Evolutionary conservation across 345 rosid species (phyloP).

Genomic region (Ceriops tagal): DNA sequence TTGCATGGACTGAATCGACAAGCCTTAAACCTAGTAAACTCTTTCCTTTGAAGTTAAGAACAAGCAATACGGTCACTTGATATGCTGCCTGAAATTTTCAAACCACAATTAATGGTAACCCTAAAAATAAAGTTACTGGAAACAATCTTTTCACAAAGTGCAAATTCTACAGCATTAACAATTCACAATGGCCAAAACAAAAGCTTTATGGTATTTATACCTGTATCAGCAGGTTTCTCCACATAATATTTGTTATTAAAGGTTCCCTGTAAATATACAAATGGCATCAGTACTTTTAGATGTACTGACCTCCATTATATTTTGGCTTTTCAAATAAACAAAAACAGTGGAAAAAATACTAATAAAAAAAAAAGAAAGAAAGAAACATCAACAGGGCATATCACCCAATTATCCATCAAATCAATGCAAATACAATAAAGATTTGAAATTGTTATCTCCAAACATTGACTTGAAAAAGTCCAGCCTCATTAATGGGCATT

Average conservation of each 20-base stretch:
- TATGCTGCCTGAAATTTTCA: constrained; percentile 27
- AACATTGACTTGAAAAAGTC: too few relatives aligned
- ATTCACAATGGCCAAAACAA: neutral
- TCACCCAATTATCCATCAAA: too few relatives aligned
- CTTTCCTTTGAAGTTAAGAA: constrained; percentile 29
- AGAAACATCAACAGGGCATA: too few relatives aligned
- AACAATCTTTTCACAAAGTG: neutral
- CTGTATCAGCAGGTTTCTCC: constrained; percentile 37
- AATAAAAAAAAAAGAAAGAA: too few relatives aligned
- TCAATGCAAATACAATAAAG: too few relatives aligned
- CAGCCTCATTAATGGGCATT: too few relatives aligned
- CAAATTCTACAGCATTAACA: neutral
- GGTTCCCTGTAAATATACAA: constrained; percentile 24
- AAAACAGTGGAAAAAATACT: too few relatives aligned
- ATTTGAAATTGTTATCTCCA: too few relatives aligned
- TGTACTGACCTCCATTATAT: neutral
- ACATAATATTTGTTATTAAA: constrained; percentile 34
- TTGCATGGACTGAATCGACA: constrained; percentile 17
- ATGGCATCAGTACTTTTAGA: neutral
- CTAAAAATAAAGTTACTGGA: neutral
- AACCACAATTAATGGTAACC: neutral
- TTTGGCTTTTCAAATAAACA: too few relatives aligned
- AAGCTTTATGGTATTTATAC: neutral
- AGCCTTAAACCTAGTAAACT: constrained; percentile 19
- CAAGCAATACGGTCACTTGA: constrained; percentile 28